A percentile compares a stretch with the other conserved stretches of the same genome.
Conservation (phyloP, 305 asterid genomes). For the Plantago coronopus region DNA sequence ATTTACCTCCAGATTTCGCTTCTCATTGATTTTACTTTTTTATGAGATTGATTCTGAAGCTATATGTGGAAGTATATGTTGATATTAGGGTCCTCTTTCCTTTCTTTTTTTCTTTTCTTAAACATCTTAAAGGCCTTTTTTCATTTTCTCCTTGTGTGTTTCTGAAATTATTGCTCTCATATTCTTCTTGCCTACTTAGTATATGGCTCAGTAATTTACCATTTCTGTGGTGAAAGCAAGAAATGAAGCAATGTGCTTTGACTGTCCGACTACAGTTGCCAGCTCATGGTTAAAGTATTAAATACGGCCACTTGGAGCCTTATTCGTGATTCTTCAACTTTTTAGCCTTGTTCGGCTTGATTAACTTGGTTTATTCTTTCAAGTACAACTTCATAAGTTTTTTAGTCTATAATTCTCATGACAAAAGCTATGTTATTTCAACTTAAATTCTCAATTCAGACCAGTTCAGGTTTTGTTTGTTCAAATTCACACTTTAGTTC, state of each 20-base stretch:
- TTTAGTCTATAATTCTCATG: no score
- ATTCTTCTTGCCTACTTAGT: background rate
- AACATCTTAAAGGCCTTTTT: conserved; percentile 1
- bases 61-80: background rate
- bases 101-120: background rate
- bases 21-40: background rate
- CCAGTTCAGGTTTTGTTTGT: no score
- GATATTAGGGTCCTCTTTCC: background rate
- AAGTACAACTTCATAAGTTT: no score
- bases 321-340: no score
- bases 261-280: background rate
- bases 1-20: no score
- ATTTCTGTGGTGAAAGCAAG: background rate
- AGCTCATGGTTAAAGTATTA: no score
- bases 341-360: no score
- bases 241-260: background rate
- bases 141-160: conserved; percentile 4
- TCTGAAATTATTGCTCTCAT: background rate
- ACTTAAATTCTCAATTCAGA: no score
- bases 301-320: no score
- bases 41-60: conserved; percentile 3
- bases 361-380: no score
- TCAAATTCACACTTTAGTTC: no score
- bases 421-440: no score
- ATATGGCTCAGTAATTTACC: background rate